Evolutionary conservation across 768 basidiomycete species (phyloP).

Genomic region (Thelephora ganbajun): DNA sequence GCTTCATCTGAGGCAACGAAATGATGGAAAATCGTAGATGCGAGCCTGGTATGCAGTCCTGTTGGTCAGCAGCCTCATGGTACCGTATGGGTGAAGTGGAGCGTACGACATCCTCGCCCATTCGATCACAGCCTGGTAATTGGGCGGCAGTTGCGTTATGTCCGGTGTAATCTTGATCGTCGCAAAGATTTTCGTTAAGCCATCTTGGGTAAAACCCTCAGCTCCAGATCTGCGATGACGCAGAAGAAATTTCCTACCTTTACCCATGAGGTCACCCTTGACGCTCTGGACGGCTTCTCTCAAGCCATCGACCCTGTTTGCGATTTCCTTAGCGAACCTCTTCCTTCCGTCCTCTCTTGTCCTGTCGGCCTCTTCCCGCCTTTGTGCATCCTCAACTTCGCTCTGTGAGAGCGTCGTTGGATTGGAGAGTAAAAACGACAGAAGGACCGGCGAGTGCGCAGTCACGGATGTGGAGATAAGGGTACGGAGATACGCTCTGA

Average conservation of each 20-base stretch:
- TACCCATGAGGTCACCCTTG: constrained; percentile 87
- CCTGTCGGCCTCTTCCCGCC: constrained; percentile 80
- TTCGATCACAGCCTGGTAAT: constrained; percentile 83
- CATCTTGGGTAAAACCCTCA: constrained; percentile 38
- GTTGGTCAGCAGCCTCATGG: no score
- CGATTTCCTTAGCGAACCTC: constrained; percentile 78
- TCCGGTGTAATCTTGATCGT: constrained; percentile 72
- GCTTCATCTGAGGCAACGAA: constrained; percentile 89
- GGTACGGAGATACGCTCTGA: constrained; percentile 82
- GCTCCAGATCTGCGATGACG: neutral
- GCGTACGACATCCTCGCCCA: constrained; percentile 95
- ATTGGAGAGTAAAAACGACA: constrained; percentile 70
- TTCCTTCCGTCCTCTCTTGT: constrained; percentile 79
- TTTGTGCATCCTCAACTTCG: constrained; percentile 68
- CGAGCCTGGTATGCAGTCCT: constrained; percentile 40
- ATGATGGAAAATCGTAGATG: constrained; percentile 91
- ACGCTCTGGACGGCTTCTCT: constrained; percentile 74
- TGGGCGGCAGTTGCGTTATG: constrained; percentile 63
- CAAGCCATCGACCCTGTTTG: constrained; percentile 72
- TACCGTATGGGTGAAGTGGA: neutral
- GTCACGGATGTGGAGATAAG: constrained; percentile 58
- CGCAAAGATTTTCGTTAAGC: constrained; percentile 77
- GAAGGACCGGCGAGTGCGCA: constrained; percentile 76
- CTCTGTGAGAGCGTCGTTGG: constrained; percentile 52
- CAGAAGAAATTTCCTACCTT: constrained; percentile 31